Evolutionary conservation across 1,139 yeast genomes (phyloP), one percentile per base, ranked within the genome.

Genomic region (Scheffersomyces stambukii): DNA sequence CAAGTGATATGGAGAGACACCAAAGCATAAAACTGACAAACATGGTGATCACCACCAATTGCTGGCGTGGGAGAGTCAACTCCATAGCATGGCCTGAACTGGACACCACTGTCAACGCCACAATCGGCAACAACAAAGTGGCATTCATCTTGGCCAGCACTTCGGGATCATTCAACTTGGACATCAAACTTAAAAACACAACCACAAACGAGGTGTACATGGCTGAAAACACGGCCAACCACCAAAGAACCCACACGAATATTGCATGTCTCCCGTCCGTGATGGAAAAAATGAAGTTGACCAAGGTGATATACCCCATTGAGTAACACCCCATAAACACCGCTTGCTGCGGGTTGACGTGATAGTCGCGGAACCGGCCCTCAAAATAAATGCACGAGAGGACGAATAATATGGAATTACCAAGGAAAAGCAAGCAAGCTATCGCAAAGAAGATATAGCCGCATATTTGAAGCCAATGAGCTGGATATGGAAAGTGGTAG

Each of bases 271-370:
- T 26, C 4, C 53, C 56, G 6, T 54, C 50, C 4, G 67, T 51
- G 22, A 74, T 48, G 29, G 54, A 53, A 24, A 58, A 56, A 13
- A 75, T 54, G 54, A 72, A 69, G 46, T 77, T 80, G 27, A 81
- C 65, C 36, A 85, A 54, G 2, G 94, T 77, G 12, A 75, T 68
- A 36, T 67, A 64, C 0, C 86, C 95, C 95, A 86, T 86, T 9
- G 85, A 80, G 32, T 71, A 70, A 40, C 89, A 77, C 3, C 95
- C 95, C 63, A 84, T 59, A 44, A 77, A 83, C 4, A 77, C 72
- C 15, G 80, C 70, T 23, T 69, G 61, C 7, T 56, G 44, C 3
- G 75, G 68, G 38, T 77, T 70, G 16, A 52, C 40, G 28, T 78
- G 50, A 37, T 72, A 54, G 16, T 48, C 42, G 11, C 34, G 30